Evolutionary conservation across 179 eudicot species (phyloP).

Genomic region (Actinidia arguta): DNA sequence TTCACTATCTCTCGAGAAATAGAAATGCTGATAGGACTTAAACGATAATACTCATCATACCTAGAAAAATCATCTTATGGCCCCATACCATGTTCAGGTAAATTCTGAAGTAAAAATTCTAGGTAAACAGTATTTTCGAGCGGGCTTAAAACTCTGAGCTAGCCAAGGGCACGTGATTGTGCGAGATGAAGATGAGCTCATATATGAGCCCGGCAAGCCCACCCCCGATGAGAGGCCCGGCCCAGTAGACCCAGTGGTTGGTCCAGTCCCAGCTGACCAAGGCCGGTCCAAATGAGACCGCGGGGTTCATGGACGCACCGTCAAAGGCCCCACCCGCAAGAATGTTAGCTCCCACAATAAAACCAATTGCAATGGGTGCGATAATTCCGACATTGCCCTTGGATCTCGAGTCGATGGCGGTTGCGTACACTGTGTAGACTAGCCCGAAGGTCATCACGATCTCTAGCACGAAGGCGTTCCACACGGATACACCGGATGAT

Average conservation of each 20-base stretch:
- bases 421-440: slow-evolving; percentile 53
- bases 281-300: slow-evolving; percentile 52
- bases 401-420: slow-evolving; percentile 48
- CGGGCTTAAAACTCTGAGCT: neutral
- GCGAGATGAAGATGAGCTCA: slow-evolving; percentile 38
- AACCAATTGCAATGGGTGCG: slow-evolving; percentile 55
- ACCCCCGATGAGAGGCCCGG: slow-evolving; percentile 52
- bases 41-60: too few relatives aligned
- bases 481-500: slow-evolving; percentile 44
- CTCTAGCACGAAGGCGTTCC: slow-evolving; percentile 49
- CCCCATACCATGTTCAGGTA: too few relatives aligned
- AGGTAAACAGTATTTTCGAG: too few relatives aligned
- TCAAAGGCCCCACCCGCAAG: slow-evolving; percentile 53
- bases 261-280: slow-evolving; percentile 40
- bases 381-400: slow-evolving; percentile 50
- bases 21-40: too few relatives aligned
- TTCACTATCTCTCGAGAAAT: too few relatives aligned
- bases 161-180: slow-evolving; percentile 40
- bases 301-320: slow-evolving; percentile 62
- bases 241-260: slow-evolving; percentile 53
- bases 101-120: too few relatives aligned
- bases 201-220: slow-evolving; percentile 45
- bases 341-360: slow-evolving; percentile 56
- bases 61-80: too few relatives aligned
- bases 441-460: slow-evolving; percentile 64